Evolutionary conservation across 495 filamentous ascomycete species (phyloP).

Genomic region (Cetradonia linearis): DNA sequence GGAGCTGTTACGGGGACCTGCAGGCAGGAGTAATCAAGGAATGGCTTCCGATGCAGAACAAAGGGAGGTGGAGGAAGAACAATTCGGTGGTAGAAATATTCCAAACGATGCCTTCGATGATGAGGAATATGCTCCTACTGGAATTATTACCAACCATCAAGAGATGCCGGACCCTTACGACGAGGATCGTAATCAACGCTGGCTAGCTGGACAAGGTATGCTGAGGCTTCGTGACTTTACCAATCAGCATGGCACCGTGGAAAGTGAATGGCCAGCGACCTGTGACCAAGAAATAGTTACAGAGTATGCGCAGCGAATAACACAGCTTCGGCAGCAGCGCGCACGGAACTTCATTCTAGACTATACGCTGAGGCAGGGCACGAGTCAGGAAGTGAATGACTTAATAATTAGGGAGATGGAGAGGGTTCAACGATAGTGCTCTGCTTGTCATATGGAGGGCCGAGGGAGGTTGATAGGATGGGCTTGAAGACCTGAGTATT

Average conservation of each 20-base stretch:
- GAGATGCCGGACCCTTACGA: constrained; percentile 15
- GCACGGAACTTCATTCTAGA: constrained; percentile 23
- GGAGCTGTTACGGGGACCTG: not conserved
- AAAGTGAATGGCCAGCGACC: constrained; percentile 14
- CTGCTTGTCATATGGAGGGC: not conserved
- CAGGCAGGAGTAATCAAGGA: not conserved
- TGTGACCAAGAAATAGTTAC: constrained; percentile 13
- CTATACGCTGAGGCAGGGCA: constrained; percentile 23
- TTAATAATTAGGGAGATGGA: constrained; percentile 8
- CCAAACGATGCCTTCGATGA: not conserved
- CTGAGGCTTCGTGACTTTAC: constrained; percentile 23
- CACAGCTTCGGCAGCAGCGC: constrained; percentile 18
- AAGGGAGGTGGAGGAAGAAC: too few relatives aligned
- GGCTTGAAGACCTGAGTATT: not conserved
- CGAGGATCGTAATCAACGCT: constrained; percentile 23
- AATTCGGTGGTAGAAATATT: too few relatives aligned
- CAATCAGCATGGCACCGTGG: constrained; percentile 21
- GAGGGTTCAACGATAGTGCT: not conserved
- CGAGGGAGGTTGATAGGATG: not conserved
- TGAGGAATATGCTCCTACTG: not conserved
- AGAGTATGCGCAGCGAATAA: constrained; percentile 24
- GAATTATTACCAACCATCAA: not conserved
- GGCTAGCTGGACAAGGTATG: constrained; percentile 21
- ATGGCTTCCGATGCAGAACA: not conserved
- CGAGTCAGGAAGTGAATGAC: constrained; percentile 16